Base-by-base conservation (phyloP, 2,329 filamentous ascomycete genomes). In the Phoma sp. region DNA sequence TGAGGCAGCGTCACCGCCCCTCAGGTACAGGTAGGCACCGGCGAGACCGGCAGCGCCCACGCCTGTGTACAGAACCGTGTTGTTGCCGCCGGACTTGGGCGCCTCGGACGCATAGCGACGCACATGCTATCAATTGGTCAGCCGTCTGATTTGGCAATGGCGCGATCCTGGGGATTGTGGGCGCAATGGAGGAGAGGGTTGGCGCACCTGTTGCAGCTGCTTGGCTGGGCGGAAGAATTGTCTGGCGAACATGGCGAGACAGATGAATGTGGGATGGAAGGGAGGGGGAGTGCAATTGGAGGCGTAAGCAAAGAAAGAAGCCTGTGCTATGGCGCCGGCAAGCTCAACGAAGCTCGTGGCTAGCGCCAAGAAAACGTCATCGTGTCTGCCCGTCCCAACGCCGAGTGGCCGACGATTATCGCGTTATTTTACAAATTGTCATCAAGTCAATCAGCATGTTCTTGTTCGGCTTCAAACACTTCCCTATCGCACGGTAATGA, bases 41-140 rank as follows among this genome's bases (percentile, higher is more conserved):
- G 86, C 76, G 53, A 82, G 81, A 48, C 85, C 78, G 54, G 80
- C 85, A 46, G 80, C 84, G 33, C 82, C 87, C 43, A 84, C 81
- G 53, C 82, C 87, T 35, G 82, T 81, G 72, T 87, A 88, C 60
- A 92, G 65, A 8, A 70, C 43, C n/a, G 57, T 62, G 47, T 72
- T 70, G 55, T 56, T 67, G 3, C 62, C 61, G 72, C 82, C 79
- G 60, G 83, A 79, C 76, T 86, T 85, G 57, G 81, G 78, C 39
- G 77, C 74, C 59, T 81, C 76, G 62, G 90, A 89, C 53, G 93
- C 90, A 77, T 96, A 97, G 70, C 83, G 82, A 72, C 87, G 86
- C 73, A 86, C 80, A 72, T 84, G 82, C 87, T 89, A 67, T 22
- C 49, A 51, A 29, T 29, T 48, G 49, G 58, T 73, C 60, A 73